Evolutionary conservation across 495 filamentous ascomycete genomes (phyloP).

Genomic region (Penicillium malachiteum): DNA sequence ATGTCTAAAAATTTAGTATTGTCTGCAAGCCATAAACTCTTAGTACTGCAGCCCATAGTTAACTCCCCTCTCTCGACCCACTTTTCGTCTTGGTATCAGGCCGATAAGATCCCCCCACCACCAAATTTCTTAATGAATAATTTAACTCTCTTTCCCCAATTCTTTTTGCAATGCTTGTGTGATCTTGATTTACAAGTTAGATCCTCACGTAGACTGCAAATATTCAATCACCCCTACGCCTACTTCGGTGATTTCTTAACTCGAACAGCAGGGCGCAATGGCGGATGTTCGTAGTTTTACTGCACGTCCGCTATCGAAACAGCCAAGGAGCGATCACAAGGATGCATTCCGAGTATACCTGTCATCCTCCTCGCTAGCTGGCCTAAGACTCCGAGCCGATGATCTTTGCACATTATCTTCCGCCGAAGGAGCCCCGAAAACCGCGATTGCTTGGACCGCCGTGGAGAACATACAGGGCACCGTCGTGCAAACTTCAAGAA

Average conservation of each 20-base stretch:
- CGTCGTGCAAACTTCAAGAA: slow-evolving; percentile 63
- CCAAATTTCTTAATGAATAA: not conserved
- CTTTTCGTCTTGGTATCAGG: slow-evolving; percentile 15
- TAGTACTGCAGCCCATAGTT: not conserved
- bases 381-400: slow-evolving; percentile 59
- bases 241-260: not conserved
- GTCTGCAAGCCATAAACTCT: not conserved
- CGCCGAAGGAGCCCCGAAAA: slow-evolving; percentile 40
- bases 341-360: slow-evolving; percentile 67
- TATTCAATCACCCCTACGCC: no score
- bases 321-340: slow-evolving; percentile 52
- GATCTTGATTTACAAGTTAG: no score
- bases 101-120: slow-evolving; percentile 20
- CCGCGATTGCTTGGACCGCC: slow-evolving; percentile 66
- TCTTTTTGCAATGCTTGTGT: no score
- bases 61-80: slow-evolving; percentile 9
- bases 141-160: no score
- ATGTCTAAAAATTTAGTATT: not conserved
- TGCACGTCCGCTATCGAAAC: slow-evolving; percentile 54
- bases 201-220: no score
- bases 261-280: slow-evolving; percentile 22
- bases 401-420: slow-evolving; percentile 55
- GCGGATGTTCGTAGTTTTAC: slow-evolving; percentile 46
- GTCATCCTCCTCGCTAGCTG: slow-evolving; percentile 60
- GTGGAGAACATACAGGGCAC: slow-evolving; percentile 62